Evolutionary conservation across 192 early-diverging fungal species (phyloP).

Genomic region (Dissophora globulifera): DNA sequence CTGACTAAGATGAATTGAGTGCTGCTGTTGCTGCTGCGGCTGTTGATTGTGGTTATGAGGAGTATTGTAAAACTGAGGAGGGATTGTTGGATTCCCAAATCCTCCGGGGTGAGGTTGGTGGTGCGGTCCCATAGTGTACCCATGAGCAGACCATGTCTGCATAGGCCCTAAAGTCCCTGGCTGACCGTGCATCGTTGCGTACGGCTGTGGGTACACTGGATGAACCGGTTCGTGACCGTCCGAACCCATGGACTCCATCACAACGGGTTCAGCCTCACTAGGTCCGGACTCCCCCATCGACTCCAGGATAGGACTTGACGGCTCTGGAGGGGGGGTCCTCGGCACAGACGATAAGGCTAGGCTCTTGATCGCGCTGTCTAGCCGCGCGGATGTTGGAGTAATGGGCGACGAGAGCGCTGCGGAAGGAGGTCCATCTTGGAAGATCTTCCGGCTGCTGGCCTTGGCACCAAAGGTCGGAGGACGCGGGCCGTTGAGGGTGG

Average conservation of each 20-base stretch:
- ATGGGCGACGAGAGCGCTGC: constrained; percentile 1
- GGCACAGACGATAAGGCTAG: constrained; percentile 23
- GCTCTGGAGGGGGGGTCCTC: not conserved
- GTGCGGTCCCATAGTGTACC: constrained; percentile 13
- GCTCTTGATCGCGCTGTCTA: constrained; percentile 33
- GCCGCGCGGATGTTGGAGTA: constrained; percentile 3
- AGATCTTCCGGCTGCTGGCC: constrained; percentile 34
- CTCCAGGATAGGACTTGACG: constrained; percentile 32
- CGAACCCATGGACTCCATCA: constrained; percentile 52
- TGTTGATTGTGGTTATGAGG: constrained; percentile 5
- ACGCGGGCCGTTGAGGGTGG: constrained; percentile 35
- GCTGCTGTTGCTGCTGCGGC: constrained; percentile 11
- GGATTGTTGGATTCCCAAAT: constrained; percentile 13
- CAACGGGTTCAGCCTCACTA: not conserved
- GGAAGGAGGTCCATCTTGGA: constrained; percentile 26
- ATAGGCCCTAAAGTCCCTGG: not conserved
- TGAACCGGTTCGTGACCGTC: constrained; percentile 16
- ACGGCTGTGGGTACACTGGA: not conserved
- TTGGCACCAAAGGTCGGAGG: constrained; percentile 41
- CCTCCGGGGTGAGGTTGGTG: constrained; percentile 15
- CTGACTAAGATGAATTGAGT: constrained; percentile 29
- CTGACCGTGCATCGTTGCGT: constrained; percentile 6
- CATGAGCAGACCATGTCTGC: constrained; percentile 18
- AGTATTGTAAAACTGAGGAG: constrained; percentile 13
- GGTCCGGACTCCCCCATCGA: constrained; percentile 42